Evolutionary conservation across 2,329 filamentous ascomycete genomes (phyloP).

Genomic region (Xylaria hypoxylon): DNA sequence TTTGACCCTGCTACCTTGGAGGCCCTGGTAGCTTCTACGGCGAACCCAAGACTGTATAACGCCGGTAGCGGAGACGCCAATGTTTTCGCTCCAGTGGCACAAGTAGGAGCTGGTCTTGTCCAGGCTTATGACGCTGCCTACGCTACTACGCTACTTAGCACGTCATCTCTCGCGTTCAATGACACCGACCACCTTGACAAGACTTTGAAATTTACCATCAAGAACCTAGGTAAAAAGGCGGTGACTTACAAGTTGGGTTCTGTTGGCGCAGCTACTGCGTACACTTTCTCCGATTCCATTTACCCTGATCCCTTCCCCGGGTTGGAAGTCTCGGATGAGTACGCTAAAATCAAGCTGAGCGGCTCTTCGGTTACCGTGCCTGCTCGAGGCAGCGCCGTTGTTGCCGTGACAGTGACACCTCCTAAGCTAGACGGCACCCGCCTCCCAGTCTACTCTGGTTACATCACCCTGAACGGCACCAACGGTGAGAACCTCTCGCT

Average conservation of each 20-base stretch:
- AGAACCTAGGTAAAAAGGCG: slow-evolving; percentile 62
- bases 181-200: slow-evolving; percentile 68
- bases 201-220: slow-evolving; percentile 64
- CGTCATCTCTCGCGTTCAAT: slow-evolving; percentile 71
- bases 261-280: slow-evolving; percentile 63
- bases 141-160: slow-evolving; percentile 63
- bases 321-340: slow-evolving; percentile 53
- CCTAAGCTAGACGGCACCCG: slow-evolving; percentile 55
- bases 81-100: slow-evolving; percentile 65
- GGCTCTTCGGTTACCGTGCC: slow-evolving; percentile 50
- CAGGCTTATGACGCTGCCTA: slow-evolving; percentile 70
- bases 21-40: slow-evolving; percentile 49
- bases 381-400: slow-evolving; percentile 49
- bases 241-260: slow-evolving; percentile 66
- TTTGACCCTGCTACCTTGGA: slow-evolving; percentile 63
- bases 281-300: slow-evolving; percentile 59
- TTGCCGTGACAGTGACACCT: slow-evolving; percentile 59
- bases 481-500: slow-evolving; percentile 54
- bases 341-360: slow-evolving; percentile 59
- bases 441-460: slow-evolving; percentile 62
- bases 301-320: slow-evolving; percentile 60
- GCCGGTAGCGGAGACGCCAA: slow-evolving; percentile 47
- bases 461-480: slow-evolving; percentile 58
- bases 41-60: slow-evolving; percentile 40
- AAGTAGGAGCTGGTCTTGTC: slow-evolving; percentile 71